Conservation (phyloP, 768 basidiomycete genomes). For the Boletus rubroflammeus region DNA sequence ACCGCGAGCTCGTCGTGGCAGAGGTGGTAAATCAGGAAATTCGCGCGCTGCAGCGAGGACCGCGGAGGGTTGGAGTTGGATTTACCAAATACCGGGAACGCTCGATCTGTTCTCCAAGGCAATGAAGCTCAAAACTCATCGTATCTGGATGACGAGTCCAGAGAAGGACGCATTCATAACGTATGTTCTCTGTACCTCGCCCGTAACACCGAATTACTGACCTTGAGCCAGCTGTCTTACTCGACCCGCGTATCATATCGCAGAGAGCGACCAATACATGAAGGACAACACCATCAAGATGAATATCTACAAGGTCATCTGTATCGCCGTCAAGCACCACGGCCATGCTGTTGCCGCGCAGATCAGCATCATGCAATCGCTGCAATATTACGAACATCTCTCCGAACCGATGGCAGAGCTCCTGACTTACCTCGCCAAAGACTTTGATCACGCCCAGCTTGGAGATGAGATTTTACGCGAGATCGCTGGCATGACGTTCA, state of each 20-base stretch:
- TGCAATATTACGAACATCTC: slow-evolving; percentile 94
- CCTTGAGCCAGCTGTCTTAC: slow-evolving; percentile 68
- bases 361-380: slow-evolving; percentile 83
- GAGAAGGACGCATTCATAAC: slow-evolving; percentile 85
- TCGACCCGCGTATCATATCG: slow-evolving; percentile 81
- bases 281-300: slow-evolving; percentile 67
- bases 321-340: slow-evolving; percentile 88
- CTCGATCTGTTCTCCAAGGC: slow-evolving; percentile 72
- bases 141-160: slow-evolving; percentile 86
- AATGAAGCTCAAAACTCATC: slow-evolving; percentile 61
- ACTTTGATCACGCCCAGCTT: slow-evolving; percentile 86
- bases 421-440: slow-evolving; percentile 69
- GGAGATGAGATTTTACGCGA: slow-evolving; percentile 91
- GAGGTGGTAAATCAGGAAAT: slow-evolving; percentile 52
- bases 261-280: slow-evolving; percentile 86
- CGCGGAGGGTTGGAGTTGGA: slow-evolving; percentile 66
- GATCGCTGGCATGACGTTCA: slow-evolving; percentile 75
- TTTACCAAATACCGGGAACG: slow-evolving; percentile 65
- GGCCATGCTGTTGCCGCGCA: slow-evolving; percentile 81
- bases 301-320: slow-evolving; percentile 85
- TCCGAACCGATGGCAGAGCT: slow-evolving; percentile 94
- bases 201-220: background rate
- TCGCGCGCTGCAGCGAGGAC: slow-evolving; percentile 41
- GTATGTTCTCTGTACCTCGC: slow-evolving; percentile 28
- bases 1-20: slow-evolving; percentile 52